phyloP scores from a whole-genome alignment of 1,284 basidiomycete genomes.

The Leccinum fallax region DNA sequence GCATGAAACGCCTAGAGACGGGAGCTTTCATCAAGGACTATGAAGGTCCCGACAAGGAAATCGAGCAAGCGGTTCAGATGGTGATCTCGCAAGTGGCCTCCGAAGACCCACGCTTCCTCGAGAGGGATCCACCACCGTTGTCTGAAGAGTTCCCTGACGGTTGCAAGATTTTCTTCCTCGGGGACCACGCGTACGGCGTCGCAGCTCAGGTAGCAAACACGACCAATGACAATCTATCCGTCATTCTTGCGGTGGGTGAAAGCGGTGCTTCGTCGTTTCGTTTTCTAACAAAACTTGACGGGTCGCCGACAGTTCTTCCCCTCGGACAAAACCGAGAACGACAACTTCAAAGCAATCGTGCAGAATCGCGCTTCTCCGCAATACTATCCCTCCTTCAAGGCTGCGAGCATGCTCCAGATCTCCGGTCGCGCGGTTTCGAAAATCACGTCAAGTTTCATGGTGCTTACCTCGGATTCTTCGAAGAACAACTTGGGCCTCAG shows the following conservation, averaged over 20 bases:
- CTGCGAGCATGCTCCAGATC: conserved; percentile 71
- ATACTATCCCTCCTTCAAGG: conserved; percentile 81
- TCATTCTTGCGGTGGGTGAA: conserved; percentile 75
- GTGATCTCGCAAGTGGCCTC: conserved; percentile 75
- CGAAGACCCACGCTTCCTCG: conserved; percentile 89
- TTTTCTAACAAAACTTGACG: conserved; percentile 6
- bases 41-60: conserved; percentile 79
- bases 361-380: conserved; percentile 51
- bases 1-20: conserved; percentile 85
- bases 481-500: conserved; percentile 93
- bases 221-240: conserved; percentile 66
- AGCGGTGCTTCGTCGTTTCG: background rate
- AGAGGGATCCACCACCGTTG: conserved; percentile 79
- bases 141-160: conserved; percentile 89
- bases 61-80: conserved; percentile 87
- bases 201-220: conserved; percentile 87
- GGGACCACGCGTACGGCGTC: conserved; percentile 91
- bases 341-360: conserved; percentile 75
- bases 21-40: conserved; percentile 97
- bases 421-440: conserved; percentile 80
- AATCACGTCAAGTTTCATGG: conserved; percentile 93
- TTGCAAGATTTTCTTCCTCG: conserved; percentile 94
- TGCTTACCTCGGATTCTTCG: conserved; percentile 67
- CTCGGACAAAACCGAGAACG: conserved; percentile 75
- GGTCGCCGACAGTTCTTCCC: conserved; percentile 74